Evolutionary conservation across 148 eudicot species (phyloP).

Genomic region (Amaranthus hypochondriacus): DNA sequence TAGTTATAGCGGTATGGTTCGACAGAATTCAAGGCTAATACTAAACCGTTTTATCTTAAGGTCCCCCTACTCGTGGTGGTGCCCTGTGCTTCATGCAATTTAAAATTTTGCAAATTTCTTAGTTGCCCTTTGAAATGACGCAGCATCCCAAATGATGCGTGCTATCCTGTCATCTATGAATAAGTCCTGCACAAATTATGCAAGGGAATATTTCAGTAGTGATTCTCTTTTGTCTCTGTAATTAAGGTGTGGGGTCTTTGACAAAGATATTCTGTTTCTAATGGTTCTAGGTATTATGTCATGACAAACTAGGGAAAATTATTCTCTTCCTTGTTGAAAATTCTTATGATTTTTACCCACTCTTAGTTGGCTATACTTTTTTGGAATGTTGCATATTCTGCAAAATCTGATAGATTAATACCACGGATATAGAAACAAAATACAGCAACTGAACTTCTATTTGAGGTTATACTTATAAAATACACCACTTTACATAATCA

Average conservation of each 20-base stretch:
- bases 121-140: not conserved
- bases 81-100: no score
- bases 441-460: not conserved
- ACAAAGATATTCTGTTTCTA: slow-evolving; percentile 23
- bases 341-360: slow-evolving; percentile 11
- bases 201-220: slow-evolving; percentile 29
- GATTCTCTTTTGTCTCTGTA: slow-evolving; percentile 25
- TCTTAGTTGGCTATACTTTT: slow-evolving; percentile 18
- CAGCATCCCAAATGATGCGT: not conserved
- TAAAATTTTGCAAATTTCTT: not conserved
- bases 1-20: not conserved
- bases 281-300: slow-evolving; percentile 15
- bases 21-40: not conserved
- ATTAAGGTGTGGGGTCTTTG: slow-evolving; percentile 24
- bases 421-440: not conserved
- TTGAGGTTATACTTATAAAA: not conserved
- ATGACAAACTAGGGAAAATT: slow-evolving; percentile 16
- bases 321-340: slow-evolving; percentile 7
- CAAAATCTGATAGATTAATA: not conserved
- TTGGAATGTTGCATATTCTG: slow-evolving; percentile 18
- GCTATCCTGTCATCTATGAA: slow-evolving; percentile 10
- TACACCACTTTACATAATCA: not conserved
- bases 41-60: not conserved
- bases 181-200: slow-evolving; percentile 16
- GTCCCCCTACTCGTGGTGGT: not conserved